Evolutionary conservation across 768 basidiomycete genomes (phyloP), one percentile per base, ranked within the genome.

Genomic region (Tephrocybe sp.): DNA sequence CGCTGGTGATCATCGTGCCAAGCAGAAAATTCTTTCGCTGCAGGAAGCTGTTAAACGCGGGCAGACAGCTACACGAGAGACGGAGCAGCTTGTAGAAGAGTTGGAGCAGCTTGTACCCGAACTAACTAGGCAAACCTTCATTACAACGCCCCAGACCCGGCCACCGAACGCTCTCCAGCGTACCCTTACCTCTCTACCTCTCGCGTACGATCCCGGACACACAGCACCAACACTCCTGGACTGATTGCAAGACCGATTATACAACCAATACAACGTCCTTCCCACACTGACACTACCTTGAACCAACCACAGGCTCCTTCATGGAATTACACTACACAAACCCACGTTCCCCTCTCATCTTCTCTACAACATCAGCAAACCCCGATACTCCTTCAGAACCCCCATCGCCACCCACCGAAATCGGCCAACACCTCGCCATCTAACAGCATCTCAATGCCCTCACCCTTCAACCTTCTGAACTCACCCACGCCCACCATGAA

Each of bases 31-130:
- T 9, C 77, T 93, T 10, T 90, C 94, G 1, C 71, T 96, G 33
- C 93, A 95, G 64, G 93, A 96, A 62, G 88, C 92, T 2, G 85
- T 88, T 11, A 93, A 90, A 62, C 84, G 90, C 48, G 84, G 89
- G 9, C 83, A 80, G 56, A 77, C 81, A 58, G 81, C 48, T 66
- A 84, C 65, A 58, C 68, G 58, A 65, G 75, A 78, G 47, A 74
- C 73, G 21, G 74, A 77, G 42, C 71, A 75, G 49, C 66, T 62
- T 43, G 74, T 80, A 40, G 62, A 63, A 36, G 76, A 80, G 47
- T 71, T 84, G 5, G 75, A 83, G 59, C 64, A 55, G 1, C 28
- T 30, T 30, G 28, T 30, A 30, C 28, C 28, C 28, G 28, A 30
- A 30, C 28, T 30, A 11, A 30, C 5, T 11, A 30, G 11, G 11